phyloP scores from a whole-genome alignment of 2,329 filamentous ascomycete genomes.

The Fusarium mundagurra region DNA sequence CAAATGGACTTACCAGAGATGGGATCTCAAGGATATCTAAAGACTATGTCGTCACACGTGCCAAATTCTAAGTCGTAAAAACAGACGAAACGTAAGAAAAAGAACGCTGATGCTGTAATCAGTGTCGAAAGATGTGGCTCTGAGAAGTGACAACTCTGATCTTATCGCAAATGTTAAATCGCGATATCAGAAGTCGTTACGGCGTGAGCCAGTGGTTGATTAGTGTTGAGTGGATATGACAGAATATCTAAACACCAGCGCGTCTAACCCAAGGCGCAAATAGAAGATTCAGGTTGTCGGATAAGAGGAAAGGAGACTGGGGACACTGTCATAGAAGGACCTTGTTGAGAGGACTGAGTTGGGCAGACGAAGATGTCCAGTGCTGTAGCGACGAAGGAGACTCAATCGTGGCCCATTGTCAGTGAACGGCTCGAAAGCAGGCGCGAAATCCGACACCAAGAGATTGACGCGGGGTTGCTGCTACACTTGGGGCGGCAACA shows the following conservation, averaged over 20 bases:
- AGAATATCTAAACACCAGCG: constrained; percentile 52
- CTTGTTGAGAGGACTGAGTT: constrained; percentile 13
- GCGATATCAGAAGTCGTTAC: constrained; percentile 30
- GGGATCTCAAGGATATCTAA: constrained; percentile 45
- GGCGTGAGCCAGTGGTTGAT: constrained; percentile 39
- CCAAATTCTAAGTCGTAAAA: constrained; percentile 45
- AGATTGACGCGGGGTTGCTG: constrained; percentile 40
- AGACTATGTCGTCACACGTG: constrained; percentile 40
- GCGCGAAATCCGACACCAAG: constrained; percentile 39
- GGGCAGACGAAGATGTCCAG: constrained; percentile 25
- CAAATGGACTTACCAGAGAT: constrained; percentile 36
- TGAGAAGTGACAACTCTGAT: constrained; percentile 35
- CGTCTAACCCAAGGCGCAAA: constrained; percentile 52
- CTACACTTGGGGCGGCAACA: constrained; percentile 29
- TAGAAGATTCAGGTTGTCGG: constrained; percentile 40
- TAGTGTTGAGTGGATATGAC: constrained; percentile 36
- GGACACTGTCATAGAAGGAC: constrained; percentile 43
- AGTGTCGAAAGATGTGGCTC: constrained; percentile 28
- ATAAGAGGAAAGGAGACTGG: constrained; percentile 31
- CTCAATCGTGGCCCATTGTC: constrained; percentile 51
- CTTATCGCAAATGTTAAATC: constrained; percentile 33
- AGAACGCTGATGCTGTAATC: constrained; percentile 24
- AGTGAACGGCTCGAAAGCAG: constrained; percentile 43
- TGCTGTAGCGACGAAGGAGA: constrained; percentile 39
- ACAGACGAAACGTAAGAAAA: constrained; percentile 36